A percentile compares a stretch with the other conserved stretches of the same genome.
These are phyloP conservation scores for Aegilops bicornis DNA, from an alignment of 176 grass and related monocot genomes.

Conservation along the genomic window DNA sequence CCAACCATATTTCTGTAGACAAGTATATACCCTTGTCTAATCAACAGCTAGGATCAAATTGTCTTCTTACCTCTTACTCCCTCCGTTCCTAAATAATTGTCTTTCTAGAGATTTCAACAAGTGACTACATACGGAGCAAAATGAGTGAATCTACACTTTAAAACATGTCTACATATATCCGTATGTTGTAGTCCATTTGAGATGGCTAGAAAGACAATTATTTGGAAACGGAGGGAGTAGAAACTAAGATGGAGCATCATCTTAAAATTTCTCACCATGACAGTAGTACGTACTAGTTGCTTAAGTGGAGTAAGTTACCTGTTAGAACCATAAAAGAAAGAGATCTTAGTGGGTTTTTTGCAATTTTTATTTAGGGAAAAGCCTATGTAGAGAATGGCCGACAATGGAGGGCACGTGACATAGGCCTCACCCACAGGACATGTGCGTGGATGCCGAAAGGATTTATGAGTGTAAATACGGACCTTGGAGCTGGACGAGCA, in stretches of 20 bases:
- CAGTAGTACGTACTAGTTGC: not conserved
- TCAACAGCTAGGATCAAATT: not conserved
- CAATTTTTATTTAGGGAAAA: conserved; percentile 36
- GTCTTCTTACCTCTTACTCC: not conserved
- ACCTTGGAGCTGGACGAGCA: conserved; percentile 65
- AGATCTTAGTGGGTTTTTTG: not conserved
- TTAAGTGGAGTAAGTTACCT: not conserved
- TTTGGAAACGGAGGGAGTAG: no score
- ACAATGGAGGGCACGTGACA: conserved; percentile 62
- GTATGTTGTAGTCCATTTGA: no score
- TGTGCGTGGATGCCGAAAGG: conserved; percentile 81
- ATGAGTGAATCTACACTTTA: no score
- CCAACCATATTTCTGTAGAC: not conserved
- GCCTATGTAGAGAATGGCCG: conserved; percentile 46
- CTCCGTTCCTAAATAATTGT: no score
- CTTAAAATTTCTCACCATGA: not conserved
- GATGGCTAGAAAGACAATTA: no score
- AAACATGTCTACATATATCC: no score
- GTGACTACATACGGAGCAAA: no score
- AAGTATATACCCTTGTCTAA: not conserved
- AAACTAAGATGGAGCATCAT: no score
- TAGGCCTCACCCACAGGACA: conserved; percentile 69
- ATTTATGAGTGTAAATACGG: conserved; percentile 91
- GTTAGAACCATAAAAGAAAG: not conserved
- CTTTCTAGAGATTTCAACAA: no score